Percentiles rank a stretch among this genome's conserved stretches.
These are phyloP conservation scores for Alternaria conjuncta DNA, from an alignment of 2,329 filamentous ascomycete species.

Conservation along the genomic window DNA sequence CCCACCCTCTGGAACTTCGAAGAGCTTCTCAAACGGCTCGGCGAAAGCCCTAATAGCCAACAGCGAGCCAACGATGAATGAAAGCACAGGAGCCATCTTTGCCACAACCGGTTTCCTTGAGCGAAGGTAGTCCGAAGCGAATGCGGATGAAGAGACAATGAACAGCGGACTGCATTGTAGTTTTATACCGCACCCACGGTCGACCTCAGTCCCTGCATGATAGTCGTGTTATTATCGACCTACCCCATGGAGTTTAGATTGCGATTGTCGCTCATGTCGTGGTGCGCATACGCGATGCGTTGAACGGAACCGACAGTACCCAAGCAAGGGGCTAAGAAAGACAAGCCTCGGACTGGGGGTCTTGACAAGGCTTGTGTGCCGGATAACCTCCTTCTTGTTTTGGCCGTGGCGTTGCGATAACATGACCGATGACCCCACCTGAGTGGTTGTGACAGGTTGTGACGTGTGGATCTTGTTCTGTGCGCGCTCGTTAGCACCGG, in stretches of 20 bases:
- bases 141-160: conserved; percentile 4
- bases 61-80: conserved; percentile 32
- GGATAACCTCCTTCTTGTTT: conserved; percentile 16
- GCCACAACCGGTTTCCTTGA: conserved; percentile 18
- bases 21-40: conserved; percentile 36
- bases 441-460: not conserved
- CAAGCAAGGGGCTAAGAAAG: conserved; percentile 10
- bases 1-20: conserved; percentile 29
- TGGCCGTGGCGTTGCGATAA: conserved; percentile 13
- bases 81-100: conserved; percentile 31
- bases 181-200: conserved; percentile 1
- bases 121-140: conserved; percentile 12
- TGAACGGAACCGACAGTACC: not conserved
- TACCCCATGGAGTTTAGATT: conserved; percentile 1
- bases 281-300: not conserved
- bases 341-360: conserved; percentile 15
- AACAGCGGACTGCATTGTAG: not conserved
- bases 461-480: not conserved
- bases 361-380: conserved; percentile 19
- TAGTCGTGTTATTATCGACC: conserved; percentile 2
- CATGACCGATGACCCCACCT: not conserved
- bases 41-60: conserved; percentile 29
- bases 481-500: conserved; percentile 1
- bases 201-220: not conserved
- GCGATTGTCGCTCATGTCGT: not conserved